Percentiles rank a stretch among this genome's conserved stretches.
Evolutionary conservation across 2,329 filamentous ascomycete genomes (phyloP).

Genomic region (Neophaeococcomyces mojaviensis): DNA sequence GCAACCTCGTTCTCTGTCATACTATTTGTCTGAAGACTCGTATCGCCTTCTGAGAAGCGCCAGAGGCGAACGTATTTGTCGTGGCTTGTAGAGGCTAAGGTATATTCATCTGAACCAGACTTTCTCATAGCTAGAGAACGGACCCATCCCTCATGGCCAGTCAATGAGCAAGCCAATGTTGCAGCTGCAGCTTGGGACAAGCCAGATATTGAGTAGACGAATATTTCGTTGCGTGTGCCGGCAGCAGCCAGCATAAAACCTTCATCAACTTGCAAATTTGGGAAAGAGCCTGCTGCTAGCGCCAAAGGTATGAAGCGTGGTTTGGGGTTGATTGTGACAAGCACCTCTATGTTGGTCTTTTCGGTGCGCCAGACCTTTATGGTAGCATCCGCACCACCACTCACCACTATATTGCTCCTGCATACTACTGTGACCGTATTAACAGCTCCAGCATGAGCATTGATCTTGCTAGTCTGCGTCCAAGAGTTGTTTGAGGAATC

Average conservation of each 20-base stretch:
- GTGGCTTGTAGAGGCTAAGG: slow-evolving; percentile 89
- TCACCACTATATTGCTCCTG: slow-evolving; percentile 45
- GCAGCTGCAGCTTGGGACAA: slow-evolving; percentile 46
- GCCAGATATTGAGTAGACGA: slow-evolving; percentile 61
- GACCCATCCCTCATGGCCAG: slow-evolving; percentile 92
- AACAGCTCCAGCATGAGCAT: slow-evolving; percentile 65
- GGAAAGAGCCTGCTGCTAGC: slow-evolving; percentile 59
- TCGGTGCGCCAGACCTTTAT: slow-evolving; percentile 61
- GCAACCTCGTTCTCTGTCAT: slow-evolving; percentile 31
- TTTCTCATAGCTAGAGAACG: slow-evolving; percentile 71
- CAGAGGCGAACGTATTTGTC: slow-evolving; percentile 96
- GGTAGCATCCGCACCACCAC: slow-evolving; percentile 56
- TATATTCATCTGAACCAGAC: slow-evolving; percentile 60
- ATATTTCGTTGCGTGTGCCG: slow-evolving; percentile 74
- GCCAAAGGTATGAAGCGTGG: slow-evolving; percentile 78
- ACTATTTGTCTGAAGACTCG: neutral
- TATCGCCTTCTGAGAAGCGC: slow-evolving; percentile 66
- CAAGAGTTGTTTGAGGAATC: slow-evolving; percentile 12
- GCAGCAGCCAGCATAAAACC: slow-evolving; percentile 67
- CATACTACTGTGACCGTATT: slow-evolving; percentile 52
- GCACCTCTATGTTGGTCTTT: slow-evolving; percentile 38
- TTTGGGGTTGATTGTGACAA: slow-evolving; percentile 64
- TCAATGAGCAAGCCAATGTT: slow-evolving; percentile 64
- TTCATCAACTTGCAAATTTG: slow-evolving; percentile 39
- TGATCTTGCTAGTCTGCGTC: slow-evolving; percentile 36